These are phyloP conservation scores for Trichophyton rubrum DNA, from an alignment of 2,329 filamentous ascomycete genomes.

Conservation along the genomic window DNA sequence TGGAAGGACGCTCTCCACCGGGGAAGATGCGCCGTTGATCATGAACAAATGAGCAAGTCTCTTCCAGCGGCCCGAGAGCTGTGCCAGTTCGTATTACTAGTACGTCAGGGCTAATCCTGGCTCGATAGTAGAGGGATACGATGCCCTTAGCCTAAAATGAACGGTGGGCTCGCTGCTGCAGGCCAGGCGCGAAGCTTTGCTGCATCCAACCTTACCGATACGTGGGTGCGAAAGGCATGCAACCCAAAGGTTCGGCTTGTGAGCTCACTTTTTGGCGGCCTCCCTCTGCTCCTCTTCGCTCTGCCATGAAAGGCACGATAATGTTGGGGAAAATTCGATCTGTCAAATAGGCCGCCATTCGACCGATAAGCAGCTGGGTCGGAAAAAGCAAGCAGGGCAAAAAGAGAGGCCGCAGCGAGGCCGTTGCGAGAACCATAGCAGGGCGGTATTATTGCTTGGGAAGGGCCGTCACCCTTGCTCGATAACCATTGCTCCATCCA, in stretches of 20 bases:
- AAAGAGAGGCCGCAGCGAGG: neutral
- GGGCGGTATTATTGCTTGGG: neutral
- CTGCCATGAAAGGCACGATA: no score
- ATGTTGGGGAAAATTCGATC: no score
- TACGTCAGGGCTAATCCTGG: neutral
- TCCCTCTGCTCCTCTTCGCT: no score
- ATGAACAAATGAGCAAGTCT: conserved; percentile 3
- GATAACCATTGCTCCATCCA: neutral
- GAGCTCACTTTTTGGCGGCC: neutral
- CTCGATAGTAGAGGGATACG: neutral
- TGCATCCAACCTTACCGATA: neutral
- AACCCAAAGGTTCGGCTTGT: neutral
- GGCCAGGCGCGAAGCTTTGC: neutral
- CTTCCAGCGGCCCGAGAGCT: conserved; percentile 2
- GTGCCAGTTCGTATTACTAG: neutral
- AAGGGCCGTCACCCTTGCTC: neutral
- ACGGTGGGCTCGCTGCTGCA: neutral
- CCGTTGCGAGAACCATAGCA: neutral
- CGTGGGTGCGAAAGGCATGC: neutral
- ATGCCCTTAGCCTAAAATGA: neutral
- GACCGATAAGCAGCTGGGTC: neutral
- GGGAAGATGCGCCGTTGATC: conserved; percentile 1
- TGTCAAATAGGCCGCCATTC: neutral
- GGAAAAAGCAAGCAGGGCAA: neutral
- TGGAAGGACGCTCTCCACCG: neutral